Evolutionary conservation across 352 stramenopile genomes (phyloP).

Genomic region (Phytophthora sp.): DNA sequence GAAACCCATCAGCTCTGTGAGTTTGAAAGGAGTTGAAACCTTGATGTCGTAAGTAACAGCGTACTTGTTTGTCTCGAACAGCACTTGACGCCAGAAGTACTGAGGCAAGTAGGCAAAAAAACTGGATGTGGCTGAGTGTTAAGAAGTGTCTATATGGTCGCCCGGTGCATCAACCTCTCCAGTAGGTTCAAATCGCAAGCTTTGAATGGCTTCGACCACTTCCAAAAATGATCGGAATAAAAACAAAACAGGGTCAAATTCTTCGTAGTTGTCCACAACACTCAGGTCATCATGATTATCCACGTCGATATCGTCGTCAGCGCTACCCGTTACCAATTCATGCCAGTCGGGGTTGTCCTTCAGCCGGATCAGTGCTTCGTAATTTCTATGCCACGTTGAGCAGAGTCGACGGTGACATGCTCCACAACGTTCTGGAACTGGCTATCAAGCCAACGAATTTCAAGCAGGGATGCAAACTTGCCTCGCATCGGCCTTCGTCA

Average conservation of each 20-base stretch:
- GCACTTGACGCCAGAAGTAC: too few species aligned
- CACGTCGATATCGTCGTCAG: not conserved
- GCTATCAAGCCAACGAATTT: constrained; percentile 7
- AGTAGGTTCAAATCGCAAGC: not conserved
- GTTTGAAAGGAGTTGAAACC: too few species aligned
- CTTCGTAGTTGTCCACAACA: not conserved
- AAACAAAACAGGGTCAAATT: not conserved
- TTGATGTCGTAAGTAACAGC: too few species aligned
- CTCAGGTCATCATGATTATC: not conserved
- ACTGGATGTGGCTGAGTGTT: too few species aligned
- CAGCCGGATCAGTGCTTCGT: not conserved
- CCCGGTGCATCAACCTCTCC: too few species aligned
- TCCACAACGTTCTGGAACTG: constrained; percentile 11
- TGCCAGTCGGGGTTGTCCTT: not conserved
- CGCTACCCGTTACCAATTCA: not conserved
- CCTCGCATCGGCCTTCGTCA: not conserved
- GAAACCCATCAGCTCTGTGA: too few species aligned
- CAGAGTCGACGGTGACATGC: not conserved
- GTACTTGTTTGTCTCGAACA: too few species aligned
- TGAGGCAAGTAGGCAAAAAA: too few species aligned
- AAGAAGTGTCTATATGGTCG: too few species aligned
- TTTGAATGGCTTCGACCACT: not conserved
- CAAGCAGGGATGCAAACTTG: not conserved
- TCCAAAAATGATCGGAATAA: not conserved
- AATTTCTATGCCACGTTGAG: constrained; percentile 2